A percentile compares a stretch with the other conserved stretches of the same genome.
Evolutionary conservation across 2,329 filamentous ascomycete genomes (phyloP).

Genomic region (Scedosporium apiospermum): DNA sequence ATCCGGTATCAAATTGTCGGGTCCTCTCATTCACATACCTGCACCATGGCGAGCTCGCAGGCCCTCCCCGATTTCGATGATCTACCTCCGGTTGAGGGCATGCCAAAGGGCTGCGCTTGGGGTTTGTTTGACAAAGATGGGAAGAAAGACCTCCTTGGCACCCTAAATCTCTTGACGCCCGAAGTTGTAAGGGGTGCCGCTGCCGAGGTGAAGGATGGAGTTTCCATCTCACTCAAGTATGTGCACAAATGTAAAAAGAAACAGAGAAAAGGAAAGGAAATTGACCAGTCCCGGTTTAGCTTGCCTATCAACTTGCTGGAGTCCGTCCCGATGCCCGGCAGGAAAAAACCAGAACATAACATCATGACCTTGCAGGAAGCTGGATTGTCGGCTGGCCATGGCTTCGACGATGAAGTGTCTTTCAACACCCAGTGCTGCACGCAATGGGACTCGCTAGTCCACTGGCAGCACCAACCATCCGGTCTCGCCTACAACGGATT

Average conservation of each 20-base stretch:
- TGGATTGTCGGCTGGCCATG: neutral
- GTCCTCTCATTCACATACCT: too few species aligned
- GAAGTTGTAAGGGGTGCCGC: neutral
- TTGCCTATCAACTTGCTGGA: neutral
- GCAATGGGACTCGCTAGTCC: conserved; percentile 19
- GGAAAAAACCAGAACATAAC: neutral
- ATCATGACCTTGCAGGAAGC: neutral
- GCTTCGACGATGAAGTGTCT: neutral
- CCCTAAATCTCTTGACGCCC: neutral
- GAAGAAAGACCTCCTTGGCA: conserved; percentile 2
- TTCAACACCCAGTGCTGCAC: conserved; percentile 4
- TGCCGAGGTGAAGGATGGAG: conserved; percentile 22
- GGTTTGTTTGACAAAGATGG: conserved; percentile 3
- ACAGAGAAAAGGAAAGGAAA: too few species aligned
- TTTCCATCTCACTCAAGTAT: conserved; percentile 38
- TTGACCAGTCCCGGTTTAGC: neutral
- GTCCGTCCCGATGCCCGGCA: conserved; percentile 10
- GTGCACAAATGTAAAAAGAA: too few species aligned
- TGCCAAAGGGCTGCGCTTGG: conserved; percentile 2
- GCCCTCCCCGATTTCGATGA: neutral
- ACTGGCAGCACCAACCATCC: conserved; percentile 20
- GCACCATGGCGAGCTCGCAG: neutral
- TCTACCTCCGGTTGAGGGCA: neutral
- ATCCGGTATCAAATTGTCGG: too few species aligned
- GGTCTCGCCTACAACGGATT: conserved; percentile 1